Percentiles rank a stretch among this genome's conserved stretches.
Conservation (phyloP, 2,329 filamentous ascomycete species). For the Diplocarpon rosae region DNA sequence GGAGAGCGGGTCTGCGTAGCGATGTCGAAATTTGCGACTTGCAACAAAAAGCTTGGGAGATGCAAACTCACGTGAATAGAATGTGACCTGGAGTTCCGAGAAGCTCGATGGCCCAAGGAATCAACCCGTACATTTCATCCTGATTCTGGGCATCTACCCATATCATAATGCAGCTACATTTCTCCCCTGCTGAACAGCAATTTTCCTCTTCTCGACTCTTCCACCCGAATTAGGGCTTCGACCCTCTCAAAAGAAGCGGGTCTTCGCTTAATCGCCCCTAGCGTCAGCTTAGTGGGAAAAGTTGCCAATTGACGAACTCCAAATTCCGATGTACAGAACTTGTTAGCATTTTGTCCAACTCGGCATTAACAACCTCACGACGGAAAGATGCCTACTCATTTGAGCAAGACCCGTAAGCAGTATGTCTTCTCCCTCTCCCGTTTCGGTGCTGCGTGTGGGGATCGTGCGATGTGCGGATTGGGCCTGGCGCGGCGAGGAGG, state of each 20-base stretch:
- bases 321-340: not conserved
- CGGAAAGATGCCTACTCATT: conserved; percentile 61
- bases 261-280: not conserved
- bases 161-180: not conserved
- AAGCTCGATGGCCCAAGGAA: no score
- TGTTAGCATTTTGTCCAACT: conserved; percentile 13
- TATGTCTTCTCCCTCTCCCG: conserved; percentile 34
- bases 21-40: no score
- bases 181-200: not conserved
- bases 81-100: no score
- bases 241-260: not conserved
- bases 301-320: not conserved
- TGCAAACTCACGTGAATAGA: no score
- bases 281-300: not conserved
- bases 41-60: no score
- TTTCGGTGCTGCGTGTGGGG: not conserved
- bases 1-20: no score
- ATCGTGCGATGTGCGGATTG: not conserved
- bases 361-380: conserved; percentile 22
- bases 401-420: conserved; percentile 69
- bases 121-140: no score
- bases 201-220: not conserved
- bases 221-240: not conserved
- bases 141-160: no score
- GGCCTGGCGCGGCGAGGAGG: not conserved